Base-by-base conservation (phyloP, 2,329 filamentous ascomycete species). In the Venturia aucupariae region DNA sequence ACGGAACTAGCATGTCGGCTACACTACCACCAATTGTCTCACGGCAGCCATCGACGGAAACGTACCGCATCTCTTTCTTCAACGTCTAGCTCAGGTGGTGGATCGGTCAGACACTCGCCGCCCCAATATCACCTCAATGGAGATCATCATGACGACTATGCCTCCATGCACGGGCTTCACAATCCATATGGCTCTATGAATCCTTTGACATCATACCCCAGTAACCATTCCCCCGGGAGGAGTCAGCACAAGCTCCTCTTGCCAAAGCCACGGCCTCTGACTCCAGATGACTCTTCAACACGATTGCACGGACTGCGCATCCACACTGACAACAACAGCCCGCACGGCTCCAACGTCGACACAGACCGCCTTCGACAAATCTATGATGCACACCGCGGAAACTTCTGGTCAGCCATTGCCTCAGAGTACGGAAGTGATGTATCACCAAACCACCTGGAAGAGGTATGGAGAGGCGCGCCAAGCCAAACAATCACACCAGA, bases 1-100 rank as follows among this genome's bases (percentile, higher is more conserved):
- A 94, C 90, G 0, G 90, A 94, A 78, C 81, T 94, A 66, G 90
- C 90, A 60, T 95, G 90, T 78, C 90, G 90, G 67, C 83, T 95
- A 67, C 90, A 94, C 76, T 93, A 90, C 74, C 90, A 95, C 72
- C 90, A 94, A 72, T 83, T 94, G 67, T 91, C 88, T 68, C 90
- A 92, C 73, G 89, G 89, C 65, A 90, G 84, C 79, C 90, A 89
- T 77, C 87, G 89, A 70, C 88, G 89, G 74, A 90, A 90, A 81
- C 85, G 89, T 66, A 87, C 86, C 66, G 83, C 84, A 32, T 92
- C 90, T 19, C 81, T 87, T 44, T 57, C 51, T n/a, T 86, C 84
- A n/a, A 85, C 84, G 46, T 73, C 75, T 27, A 76, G 75, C 42
- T 79, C 79, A 39, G 76, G 74, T 64, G 76, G 74, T 64, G 67